phyloP scores from a whole-genome alignment of 148 eudicot genomes.

The Silene conica region DNA sequence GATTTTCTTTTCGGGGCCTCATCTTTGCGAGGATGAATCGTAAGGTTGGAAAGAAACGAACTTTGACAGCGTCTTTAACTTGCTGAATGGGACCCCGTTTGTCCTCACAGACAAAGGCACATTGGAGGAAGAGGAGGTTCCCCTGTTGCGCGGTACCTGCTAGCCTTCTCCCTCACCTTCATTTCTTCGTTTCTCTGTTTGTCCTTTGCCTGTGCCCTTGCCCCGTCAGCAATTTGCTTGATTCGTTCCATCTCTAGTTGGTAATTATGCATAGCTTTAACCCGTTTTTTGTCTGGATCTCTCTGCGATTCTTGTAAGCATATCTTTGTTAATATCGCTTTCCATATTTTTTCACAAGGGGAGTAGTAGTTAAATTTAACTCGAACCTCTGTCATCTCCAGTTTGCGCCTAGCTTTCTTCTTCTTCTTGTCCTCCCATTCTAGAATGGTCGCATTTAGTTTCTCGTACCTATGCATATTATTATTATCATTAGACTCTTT shows the following conservation, averaged over 20 bases:
- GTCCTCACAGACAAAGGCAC: conserved; percentile 57
- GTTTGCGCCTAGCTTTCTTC: conserved; percentile 50
- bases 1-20: background rate
- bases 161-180: conserved; percentile 73
- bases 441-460: conserved; percentile 43
- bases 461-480: conserved; percentile 55
- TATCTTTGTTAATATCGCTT: conserved; percentile 23
- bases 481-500: conserved; percentile 7
- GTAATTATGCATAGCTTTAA: conserved; percentile 45
- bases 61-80: background rate
- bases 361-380: conserved; percentile 16
- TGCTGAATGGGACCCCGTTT: conserved; percentile 10
- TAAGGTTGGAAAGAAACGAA: background rate
- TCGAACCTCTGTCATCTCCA: conserved; percentile 55
- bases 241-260: conserved; percentile 48
- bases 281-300: conserved; percentile 43
- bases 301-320: conserved; percentile 39
- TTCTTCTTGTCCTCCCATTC: conserved; percentile 84
- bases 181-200: conserved; percentile 60
- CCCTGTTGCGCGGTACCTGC: conserved; percentile 67
- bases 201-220: conserved; percentile 64
- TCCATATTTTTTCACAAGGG: conserved; percentile 16
- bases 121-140: conserved; percentile 60
- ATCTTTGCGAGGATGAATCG: background rate
- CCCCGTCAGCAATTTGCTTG: conserved; percentile 63